phyloP scores from a whole-genome alignment of 768 basidiomycete genomes.

The Russula griseocarnosa region DNA sequence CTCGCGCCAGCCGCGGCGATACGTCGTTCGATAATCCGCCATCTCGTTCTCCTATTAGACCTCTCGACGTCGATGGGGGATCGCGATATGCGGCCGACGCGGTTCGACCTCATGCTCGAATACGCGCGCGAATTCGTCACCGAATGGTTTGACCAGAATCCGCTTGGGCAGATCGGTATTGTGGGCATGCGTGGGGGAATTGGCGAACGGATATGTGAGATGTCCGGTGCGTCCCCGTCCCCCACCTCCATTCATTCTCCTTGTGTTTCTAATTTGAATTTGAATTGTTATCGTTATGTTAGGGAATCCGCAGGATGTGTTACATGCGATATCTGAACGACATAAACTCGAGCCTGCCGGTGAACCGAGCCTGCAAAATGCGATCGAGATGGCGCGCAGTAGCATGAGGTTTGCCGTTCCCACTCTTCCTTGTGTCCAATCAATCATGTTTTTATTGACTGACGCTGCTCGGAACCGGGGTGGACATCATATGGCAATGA shows the following conservation, averaged over 20 bases:
- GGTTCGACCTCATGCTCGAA: conserved; percentile 86
- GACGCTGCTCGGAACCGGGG: too few relatives aligned
- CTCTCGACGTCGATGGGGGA: conserved; percentile 90
- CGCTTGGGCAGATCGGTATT: conserved; percentile 92
- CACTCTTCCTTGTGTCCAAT: neutral
- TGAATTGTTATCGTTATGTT: too few relatives aligned
- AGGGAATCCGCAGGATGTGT: conserved; percentile 97
- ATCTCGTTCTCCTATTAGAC: conserved; percentile 89
- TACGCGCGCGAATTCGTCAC: conserved; percentile 87
- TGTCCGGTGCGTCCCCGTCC: conserved; percentile 65
- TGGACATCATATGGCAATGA: neutral
- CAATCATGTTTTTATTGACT: neutral
- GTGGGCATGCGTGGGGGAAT: conserved; percentile 90
- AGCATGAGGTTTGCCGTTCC: conserved; percentile 70
- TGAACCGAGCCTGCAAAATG: conserved; percentile 94
- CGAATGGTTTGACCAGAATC: conserved; percentile 99
- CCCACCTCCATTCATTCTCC: neutral
- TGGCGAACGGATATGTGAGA: conserved; percentile 85
- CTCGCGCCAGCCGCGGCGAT: conserved; percentile 82
- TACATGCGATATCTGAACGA: conserved; percentile 78
- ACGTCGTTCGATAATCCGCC: conserved; percentile 92
- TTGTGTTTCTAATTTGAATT: too few relatives aligned
- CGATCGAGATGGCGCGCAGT: conserved; percentile 92
- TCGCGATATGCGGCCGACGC: conserved; percentile 91
- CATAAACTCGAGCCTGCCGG: conserved; percentile 86